Evolutionary conservation across 768 basidiomycete species (phyloP).

Genomic region (Mycena vitilis): DNA sequence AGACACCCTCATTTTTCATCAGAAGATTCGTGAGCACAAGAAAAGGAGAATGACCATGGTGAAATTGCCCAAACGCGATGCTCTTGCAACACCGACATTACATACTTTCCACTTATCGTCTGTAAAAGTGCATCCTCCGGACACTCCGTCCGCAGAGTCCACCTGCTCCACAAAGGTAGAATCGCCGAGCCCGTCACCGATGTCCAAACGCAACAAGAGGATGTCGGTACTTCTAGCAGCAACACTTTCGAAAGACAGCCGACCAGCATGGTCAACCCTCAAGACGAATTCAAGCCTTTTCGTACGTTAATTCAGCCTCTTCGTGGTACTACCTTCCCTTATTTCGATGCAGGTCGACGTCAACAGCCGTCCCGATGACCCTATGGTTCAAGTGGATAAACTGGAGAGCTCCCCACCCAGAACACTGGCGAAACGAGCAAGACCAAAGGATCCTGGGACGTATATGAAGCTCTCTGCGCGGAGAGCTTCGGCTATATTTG

Average conservation of each 20-base stretch:
- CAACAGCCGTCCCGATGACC: conserved; percentile 31
- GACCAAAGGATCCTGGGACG: conserved; percentile 28
- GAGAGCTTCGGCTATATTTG: conserved; percentile 31
- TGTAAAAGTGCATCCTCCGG: background rate
- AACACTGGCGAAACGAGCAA: conserved; percentile 9
- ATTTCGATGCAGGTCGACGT: conserved; percentile 34
- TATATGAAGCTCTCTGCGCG: conserved; percentile 20
- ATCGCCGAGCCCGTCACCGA: conserved; percentile 15
- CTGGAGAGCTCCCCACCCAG: background rate
- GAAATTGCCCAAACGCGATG: conserved; percentile 5
- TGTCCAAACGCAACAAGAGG: conserved; percentile 23
- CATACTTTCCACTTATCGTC: conserved; percentile 14
- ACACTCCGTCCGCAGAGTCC: conserved; percentile 28
- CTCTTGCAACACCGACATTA: conserved; percentile 4
- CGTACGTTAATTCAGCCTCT: conserved; percentile 13
- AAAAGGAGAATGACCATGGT: conserved; percentile 19
- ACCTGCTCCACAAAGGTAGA: conserved; percentile 33
- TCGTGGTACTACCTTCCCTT: background rate
- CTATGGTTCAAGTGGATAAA: conserved; percentile 24
- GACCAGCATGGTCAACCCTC: conserved; percentile 29
- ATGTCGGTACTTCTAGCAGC: conserved; percentile 37
- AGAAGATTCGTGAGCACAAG: conserved; percentile 33
- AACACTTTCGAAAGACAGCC: conserved; percentile 30
- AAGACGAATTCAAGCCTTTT: conserved; percentile 38
- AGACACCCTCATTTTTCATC: conserved; percentile 3